Evolutionary conservation across 306 rosid genomes (phyloP), one percentile per base, ranked within the genome.

Genomic region (Rosa persica): DNA sequence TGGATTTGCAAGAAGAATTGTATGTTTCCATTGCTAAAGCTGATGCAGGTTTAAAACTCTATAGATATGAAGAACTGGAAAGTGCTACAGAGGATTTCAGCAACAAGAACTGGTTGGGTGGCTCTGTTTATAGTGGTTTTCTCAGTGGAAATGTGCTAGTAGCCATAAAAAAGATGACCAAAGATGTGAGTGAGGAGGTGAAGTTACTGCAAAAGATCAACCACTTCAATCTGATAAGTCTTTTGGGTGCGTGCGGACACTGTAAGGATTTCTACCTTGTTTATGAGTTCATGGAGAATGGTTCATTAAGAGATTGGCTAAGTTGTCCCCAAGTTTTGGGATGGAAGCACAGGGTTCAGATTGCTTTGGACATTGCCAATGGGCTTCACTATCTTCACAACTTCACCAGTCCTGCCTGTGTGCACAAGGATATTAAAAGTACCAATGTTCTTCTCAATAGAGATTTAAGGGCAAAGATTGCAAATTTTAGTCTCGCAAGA

Each of bases 311-410:
- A 81, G 91, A 93, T 67, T 93, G 94, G 96, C 90, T 93, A 6
- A 25, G 51, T 27, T 72, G 86, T 16, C 74, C 20, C 6, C 86
- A 85, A 64, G 82, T 80, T 42, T 66, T 55, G 76, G 80, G 88
- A 70, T 89, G 89, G 93, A 73, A 4, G 25, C 84, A 62, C 82
- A 93, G 94, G 80, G 81, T 89, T 58, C 91, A 81, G 44, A 89
- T 93, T 73, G 94, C 98, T 82, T 58, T 93, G n/a, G 96, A 93
- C 75, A 75, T 90, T 81, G 93, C 96, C 25, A 86, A 89, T 51
- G 94, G 96, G 12, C 94, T 89, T 60, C 87, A 90, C 70, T 93
- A 93, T 89, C 98, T 93, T 67, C 98, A 90, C 86, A 81, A 87
- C 81, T 93, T 87, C 87, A 90, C 91, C 20, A 81, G 86, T 27